These are phyloP conservation scores for Rhizopus arrhizus DNA, from an alignment of 371 early-diverging fungal species.

Conservation along the genomic window DNA sequence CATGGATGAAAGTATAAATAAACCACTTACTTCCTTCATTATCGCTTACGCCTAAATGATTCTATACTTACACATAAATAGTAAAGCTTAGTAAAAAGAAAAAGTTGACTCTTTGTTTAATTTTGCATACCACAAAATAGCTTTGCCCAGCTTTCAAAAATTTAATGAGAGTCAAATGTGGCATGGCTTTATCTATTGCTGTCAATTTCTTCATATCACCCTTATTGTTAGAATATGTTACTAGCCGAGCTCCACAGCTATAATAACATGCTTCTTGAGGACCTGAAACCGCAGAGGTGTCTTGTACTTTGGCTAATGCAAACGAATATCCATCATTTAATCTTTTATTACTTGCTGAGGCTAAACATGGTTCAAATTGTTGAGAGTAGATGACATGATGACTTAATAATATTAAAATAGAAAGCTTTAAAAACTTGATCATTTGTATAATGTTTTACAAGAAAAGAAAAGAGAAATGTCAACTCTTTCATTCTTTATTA, in stretches of 20 bases:
- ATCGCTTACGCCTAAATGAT: constrained; percentile 25
- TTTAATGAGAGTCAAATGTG: constrained; percentile 4
- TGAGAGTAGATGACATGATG: constrained; percentile 4
- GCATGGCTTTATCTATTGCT: constrained; percentile 17
- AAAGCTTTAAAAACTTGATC: background rate
- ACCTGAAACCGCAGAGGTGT: background rate
- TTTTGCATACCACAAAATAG: constrained; percentile 21
- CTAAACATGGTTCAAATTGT: constrained; percentile 19
- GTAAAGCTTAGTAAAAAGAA: background rate
- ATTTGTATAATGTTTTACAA: background rate
- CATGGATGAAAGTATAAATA: background rate
- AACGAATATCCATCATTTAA: constrained; percentile 16
- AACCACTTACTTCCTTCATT: constrained; percentile 16
- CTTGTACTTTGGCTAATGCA: constrained; percentile 20
- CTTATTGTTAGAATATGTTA: constrained; percentile 20
- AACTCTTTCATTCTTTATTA: background rate
- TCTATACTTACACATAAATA: constrained; percentile 7
- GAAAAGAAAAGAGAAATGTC: background rate
- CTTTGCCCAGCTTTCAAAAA: constrained; percentile 17
- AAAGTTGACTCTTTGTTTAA: background rate
- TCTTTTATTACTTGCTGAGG: constrained; percentile 11
- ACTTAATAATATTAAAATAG: constrained; percentile 7
- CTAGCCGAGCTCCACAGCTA: constrained; percentile 25
- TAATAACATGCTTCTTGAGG: constrained; percentile 27
- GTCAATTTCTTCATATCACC: constrained; percentile 23